These are phyloP conservation scores for Myxozyma udenii DNA, from an alignment of 805 yeast species.

Conservation along the genomic window DNA sequence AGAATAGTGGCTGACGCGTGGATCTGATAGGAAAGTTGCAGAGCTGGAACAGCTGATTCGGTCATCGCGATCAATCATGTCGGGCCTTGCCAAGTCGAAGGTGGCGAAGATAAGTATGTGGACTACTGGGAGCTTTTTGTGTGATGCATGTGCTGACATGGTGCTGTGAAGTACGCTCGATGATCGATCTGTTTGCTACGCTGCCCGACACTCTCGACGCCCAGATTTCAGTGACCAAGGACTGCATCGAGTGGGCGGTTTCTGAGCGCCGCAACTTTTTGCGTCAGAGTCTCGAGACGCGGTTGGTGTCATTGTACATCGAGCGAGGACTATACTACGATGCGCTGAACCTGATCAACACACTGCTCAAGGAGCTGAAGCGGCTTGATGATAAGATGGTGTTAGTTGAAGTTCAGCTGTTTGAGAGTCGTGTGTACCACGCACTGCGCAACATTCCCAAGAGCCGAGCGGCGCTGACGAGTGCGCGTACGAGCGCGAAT, in stretches of 20 bases:
- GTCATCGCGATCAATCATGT: slow-evolving; percentile 66
- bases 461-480: slow-evolving; percentile 85
- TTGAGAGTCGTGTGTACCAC: slow-evolving; percentile 87
- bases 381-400: slow-evolving; percentile 93
- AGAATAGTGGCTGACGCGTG: background rate
- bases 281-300: slow-evolving; percentile 81
- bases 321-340: slow-evolving; percentile 62
- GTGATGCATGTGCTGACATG: background rate
- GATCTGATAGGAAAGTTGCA: slow-evolving; percentile 39
- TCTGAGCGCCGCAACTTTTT: slow-evolving; percentile 80
- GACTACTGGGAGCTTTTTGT: too few relatives aligned
- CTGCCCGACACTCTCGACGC: slow-evolving; percentile 61
- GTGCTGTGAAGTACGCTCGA: slow-evolving; percentile 58
- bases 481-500: slow-evolving; percentile 97
- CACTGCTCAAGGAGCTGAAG: slow-evolving; percentile 78
- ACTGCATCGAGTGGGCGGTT: slow-evolving; percentile 83
- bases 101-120: slow-evolving; percentile 71
- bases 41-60: slow-evolving; percentile 62
- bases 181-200: slow-evolving; percentile 73
- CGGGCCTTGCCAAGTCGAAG: slow-evolving; percentile 84
- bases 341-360: slow-evolving; percentile 68
- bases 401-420: slow-evolving; percentile 88
- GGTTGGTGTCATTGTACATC: slow-evolving; percentile 73
- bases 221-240: slow-evolving; percentile 70
- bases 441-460: slow-evolving; percentile 88